phyloP scores from a whole-genome alignment of 1,284 basidiomycete species.

The Limonomyces culmigenus region DNA sequence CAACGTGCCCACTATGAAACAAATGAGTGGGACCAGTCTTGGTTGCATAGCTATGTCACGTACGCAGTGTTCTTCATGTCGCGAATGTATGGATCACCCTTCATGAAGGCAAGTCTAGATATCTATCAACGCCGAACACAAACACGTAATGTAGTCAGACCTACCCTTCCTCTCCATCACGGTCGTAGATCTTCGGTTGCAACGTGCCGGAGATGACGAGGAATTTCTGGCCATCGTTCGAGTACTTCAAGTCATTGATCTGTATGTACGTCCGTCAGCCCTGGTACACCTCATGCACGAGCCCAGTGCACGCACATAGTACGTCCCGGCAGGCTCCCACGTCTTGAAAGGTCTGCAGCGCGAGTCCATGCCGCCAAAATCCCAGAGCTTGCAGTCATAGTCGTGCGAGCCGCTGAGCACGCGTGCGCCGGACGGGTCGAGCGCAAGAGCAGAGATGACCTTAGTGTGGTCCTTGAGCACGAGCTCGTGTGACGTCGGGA shows the following conservation, averaged over 20 bases:
- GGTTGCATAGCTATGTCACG: too few relatives aligned
- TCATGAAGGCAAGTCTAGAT: conserved; percentile 52
- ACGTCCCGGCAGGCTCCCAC: conserved; percentile 87
- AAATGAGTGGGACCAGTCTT: conserved; percentile 1
- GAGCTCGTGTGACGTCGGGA: conserved; percentile 82
- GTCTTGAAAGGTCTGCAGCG: conserved; percentile 86
- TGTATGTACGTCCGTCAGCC: conserved; percentile 15
- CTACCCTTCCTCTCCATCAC: conserved; percentile 81
- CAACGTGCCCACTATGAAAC: conserved; percentile 72
- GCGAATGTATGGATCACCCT: conserved; percentile 95
- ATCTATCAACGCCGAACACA: conserved; percentile 48
- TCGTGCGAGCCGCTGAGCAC: conserved; percentile 88
- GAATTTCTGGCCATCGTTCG: conserved; percentile 72
- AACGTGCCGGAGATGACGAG: conserved; percentile 78
- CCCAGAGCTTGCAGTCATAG: conserved; percentile 96
- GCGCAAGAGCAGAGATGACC: conserved; percentile 79
- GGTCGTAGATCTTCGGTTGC: conserved; percentile 78
- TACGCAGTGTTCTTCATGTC: conserved; percentile 96
- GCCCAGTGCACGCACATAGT: conserved; percentile 50
- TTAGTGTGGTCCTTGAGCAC: conserved; percentile 88
- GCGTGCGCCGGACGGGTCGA: conserved; percentile 89
- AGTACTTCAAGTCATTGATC: conserved; percentile 83
- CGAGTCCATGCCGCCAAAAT: conserved; percentile 95
- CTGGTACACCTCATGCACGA: conserved; percentile 5
- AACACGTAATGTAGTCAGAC: conserved; percentile 18